phyloP scores from a whole-genome alignment of 768 basidiomycete species.

The Rhizopogon roseolus region DNA sequence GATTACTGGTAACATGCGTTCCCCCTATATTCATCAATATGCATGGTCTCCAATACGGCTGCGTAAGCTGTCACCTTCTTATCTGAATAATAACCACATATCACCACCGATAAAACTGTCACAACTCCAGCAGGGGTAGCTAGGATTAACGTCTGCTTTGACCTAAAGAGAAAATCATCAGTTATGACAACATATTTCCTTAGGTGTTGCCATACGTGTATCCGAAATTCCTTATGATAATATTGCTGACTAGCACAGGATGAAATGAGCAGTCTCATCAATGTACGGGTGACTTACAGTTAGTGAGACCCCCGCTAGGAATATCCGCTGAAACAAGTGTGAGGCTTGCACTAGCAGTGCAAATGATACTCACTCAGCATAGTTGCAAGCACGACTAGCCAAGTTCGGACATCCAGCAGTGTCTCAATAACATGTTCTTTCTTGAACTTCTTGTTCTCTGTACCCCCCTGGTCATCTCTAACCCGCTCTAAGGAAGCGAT shows the following conservation, averaged over 20 bases:
- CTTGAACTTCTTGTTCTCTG: conserved; percentile 22
- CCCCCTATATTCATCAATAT: conserved; percentile 1
- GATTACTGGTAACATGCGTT: conserved; percentile 19
- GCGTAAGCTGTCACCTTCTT: conserved; percentile 5
- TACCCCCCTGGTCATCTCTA: conserved; percentile 30
- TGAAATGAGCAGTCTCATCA: not conserved
- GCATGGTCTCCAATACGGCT: too few species aligned
- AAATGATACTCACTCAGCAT: conserved; percentile 11
- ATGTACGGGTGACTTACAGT: conserved; percentile 7
- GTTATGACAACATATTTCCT: not conserved
- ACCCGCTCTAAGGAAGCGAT: conserved; percentile 36
- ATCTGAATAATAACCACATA: conserved; percentile 19
- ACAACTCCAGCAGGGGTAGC: conserved; percentile 19
- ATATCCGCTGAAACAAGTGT: conserved; percentile 12
- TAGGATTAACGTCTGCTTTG: conserved; percentile 18
- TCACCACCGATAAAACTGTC: conserved; percentile 13
- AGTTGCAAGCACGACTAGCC: conserved; percentile 23
- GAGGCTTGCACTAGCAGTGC: not conserved
- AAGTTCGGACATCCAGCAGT: conserved; percentile 20
- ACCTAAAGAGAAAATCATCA: conserved; percentile 1
- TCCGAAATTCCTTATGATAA: conserved; percentile 19
- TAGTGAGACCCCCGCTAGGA: conserved; percentile 15
- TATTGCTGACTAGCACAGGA: conserved; percentile 11
- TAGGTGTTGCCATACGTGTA: conserved; percentile 8
- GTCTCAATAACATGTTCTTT: conserved; percentile 21